A percentile compares a stretch with the other conserved stretches of the same genome.
Evolutionary conservation across 352 stramenopile genomes (phyloP).

Genomic region (Globisporangium cederbergense): DNA sequence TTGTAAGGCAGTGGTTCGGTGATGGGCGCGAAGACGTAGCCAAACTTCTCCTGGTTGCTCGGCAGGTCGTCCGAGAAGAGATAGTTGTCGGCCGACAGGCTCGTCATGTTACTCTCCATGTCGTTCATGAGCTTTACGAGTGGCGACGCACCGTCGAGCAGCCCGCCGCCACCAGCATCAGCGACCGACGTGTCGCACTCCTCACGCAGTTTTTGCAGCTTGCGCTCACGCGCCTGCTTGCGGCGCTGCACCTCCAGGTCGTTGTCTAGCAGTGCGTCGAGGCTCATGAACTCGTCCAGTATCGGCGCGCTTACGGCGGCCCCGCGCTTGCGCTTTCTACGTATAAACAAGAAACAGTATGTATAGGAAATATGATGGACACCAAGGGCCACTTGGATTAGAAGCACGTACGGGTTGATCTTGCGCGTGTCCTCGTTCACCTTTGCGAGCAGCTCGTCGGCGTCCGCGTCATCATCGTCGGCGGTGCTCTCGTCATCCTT

Average conservation of each 20-base stretch:
- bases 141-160: constrained; percentile 25
- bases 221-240: constrained; percentile 47
- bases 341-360: background rate
- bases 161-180: constrained; percentile 6
- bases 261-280: constrained; percentile 70
- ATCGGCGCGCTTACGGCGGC: constrained; percentile 27
- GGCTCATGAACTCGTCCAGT: constrained; percentile 62
- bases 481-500: constrained; percentile 7
- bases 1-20: constrained; percentile 54
- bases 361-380: background rate
- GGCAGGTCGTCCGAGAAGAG: constrained; percentile 44
- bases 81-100: constrained; percentile 57
- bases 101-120: constrained; percentile 71
- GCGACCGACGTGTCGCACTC: constrained; percentile 33
- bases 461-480: constrained; percentile 26
- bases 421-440: constrained; percentile 46
- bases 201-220: constrained; percentile 54
- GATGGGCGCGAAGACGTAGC: constrained; percentile 80
- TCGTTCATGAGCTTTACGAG: constrained; percentile 62
- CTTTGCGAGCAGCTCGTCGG: constrained; percentile 37
- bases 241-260: constrained; percentile 57
- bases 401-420: constrained; percentile 18
- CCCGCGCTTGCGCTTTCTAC: constrained; percentile 28
- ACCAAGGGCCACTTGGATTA: background rate
- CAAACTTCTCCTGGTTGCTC: constrained; percentile 61